Evolutionary conservation across 176 grass and related monocot species (phyloP).

Genomic region (Avena sativa): DNA sequence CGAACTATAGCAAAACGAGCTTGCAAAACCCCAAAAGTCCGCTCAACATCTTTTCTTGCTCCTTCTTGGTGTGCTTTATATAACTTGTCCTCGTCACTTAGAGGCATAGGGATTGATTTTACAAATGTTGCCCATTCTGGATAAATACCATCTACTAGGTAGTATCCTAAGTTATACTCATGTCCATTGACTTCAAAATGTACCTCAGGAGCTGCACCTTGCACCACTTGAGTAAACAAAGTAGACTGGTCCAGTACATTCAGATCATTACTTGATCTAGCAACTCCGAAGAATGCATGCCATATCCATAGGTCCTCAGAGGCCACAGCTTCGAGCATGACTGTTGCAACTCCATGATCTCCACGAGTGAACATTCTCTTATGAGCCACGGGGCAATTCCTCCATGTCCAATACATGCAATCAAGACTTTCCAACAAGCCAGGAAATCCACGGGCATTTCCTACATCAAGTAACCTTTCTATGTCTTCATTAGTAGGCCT

Average conservation of each 20-base stretch:
- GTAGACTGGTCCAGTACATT: background rate
- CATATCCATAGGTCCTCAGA: slow-evolving; percentile 25
- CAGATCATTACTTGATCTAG: background rate
- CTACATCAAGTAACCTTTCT: background rate
- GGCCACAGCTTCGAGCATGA: background rate
- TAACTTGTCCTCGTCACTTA: background rate
- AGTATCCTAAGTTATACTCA: slow-evolving; percentile 10
- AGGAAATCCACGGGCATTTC: background rate
- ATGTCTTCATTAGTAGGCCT: background rate
- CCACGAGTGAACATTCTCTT: background rate
- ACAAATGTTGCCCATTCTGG: slow-evolving; percentile 15
- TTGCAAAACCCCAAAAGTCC: background rate
- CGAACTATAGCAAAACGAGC: background rate
- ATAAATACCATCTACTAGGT: slow-evolving; percentile 7
- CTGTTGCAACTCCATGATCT: background rate
- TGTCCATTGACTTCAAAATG: background rate
- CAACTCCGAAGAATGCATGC: background rate
- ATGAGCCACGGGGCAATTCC: background rate
- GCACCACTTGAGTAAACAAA: background rate
- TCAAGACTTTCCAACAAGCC: slow-evolving; percentile 1
- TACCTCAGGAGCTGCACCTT: background rate
- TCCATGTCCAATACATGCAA: slow-evolving; percentile 17
- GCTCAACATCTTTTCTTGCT: background rate
- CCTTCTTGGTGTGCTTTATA: background rate
- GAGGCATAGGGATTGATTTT: background rate